Evolutionary conservation across 2,329 filamentous ascomycete species (phyloP).

Genomic region (Chaetothyriales sp.): DNA sequence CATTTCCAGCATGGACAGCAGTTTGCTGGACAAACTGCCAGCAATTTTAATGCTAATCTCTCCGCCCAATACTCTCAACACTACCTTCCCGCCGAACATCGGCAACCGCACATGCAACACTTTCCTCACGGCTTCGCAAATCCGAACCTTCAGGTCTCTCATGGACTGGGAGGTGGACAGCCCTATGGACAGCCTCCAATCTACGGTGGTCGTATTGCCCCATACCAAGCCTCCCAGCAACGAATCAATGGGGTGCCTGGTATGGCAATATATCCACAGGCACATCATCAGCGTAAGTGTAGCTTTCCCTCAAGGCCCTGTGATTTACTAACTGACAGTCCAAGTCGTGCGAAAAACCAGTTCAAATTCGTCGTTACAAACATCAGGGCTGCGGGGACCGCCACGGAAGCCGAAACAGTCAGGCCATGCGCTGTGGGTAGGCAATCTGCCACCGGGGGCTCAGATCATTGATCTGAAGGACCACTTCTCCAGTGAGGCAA

Average conservation of each 20-base stretch:
- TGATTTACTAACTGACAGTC: slow-evolving; percentile 1
- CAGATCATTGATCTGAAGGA: slow-evolving; percentile 74
- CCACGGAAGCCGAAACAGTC: slow-evolving; percentile 53
- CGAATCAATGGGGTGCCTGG: slow-evolving; percentile 2
- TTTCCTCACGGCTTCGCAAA: background rate
- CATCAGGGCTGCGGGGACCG: slow-evolving; percentile 43
- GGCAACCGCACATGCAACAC: background rate
- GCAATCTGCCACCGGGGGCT: slow-evolving; percentile 76
- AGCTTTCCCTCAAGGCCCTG: background rate
- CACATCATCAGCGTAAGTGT: slow-evolving; percentile 9
- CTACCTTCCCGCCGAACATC: slow-evolving; percentile 11
- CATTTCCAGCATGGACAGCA: slow-evolving; percentile 17
- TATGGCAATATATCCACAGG: slow-evolving; percentile 5
- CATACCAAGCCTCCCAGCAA: background rate
- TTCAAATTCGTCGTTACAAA: slow-evolving; percentile 17
- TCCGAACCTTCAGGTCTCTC: background rate
- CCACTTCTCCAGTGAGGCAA: slow-evolving; percentile 70
- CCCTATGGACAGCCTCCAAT: background rate
- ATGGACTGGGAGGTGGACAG: background rate
- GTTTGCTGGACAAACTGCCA: slow-evolving; percentile 17
- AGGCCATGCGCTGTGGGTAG: slow-evolving; percentile 90
- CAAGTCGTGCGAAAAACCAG: slow-evolving; percentile 11
- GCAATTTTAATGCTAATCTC: slow-evolving; percentile 9
- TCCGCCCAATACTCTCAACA: slow-evolving; percentile 9
- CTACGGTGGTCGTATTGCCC: background rate